Base-by-base conservation (phyloP, 495 filamentous ascomycete species). In the Tirmania nivea region DNA sequence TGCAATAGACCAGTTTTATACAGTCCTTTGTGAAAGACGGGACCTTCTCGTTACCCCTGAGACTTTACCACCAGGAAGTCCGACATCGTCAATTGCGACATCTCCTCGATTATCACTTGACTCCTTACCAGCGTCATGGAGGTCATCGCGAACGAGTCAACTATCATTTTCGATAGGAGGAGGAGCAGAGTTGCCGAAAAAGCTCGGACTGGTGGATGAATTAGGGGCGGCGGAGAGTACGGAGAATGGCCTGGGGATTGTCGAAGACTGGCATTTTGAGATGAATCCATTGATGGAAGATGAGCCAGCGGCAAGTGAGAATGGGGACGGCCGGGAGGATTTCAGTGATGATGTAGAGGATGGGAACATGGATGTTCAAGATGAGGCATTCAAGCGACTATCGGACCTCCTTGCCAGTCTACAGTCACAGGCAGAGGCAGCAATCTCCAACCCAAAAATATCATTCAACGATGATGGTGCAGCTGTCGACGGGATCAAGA, bases 361-460 rank as follows among this genome's bases (percentile, higher is more conserved):
- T 14, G 57, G 63, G 20, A 57, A 61, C 10, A 50, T 55, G 17
- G 52, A 52, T 10, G 48, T 49, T 50, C 54, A 57, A 11, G 60
- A 64, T 34, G 61, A 62, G 48, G 35, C 61, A 34, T 64, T 64
- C 17, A 53, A 60, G 49, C 63, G 61, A 8, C 35, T 64, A 52
- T 63, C 61, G 8, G 54, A 56, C 25, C 52, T 64, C 16, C 61
- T 64, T 34, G 61, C 61, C 21, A 57, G 61, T 19, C 52, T 64
- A 16, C 61, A 64, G 52, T 52, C 55, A 19, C 61, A 64, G 36
- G 61, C 61, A 8, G 61, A 64, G 51, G 61, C 61, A 5, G 61
- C 61, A n/a, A 54, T 63, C 14, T 56, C 50, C 25, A 58, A 60
- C 11, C 61, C 61, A 49, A 35, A 55, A 45, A 50, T 51, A 19